Conservation (phyloP, 2,329 filamentous ascomycete genomes). For the Pezicula neosporulosa region DNA sequence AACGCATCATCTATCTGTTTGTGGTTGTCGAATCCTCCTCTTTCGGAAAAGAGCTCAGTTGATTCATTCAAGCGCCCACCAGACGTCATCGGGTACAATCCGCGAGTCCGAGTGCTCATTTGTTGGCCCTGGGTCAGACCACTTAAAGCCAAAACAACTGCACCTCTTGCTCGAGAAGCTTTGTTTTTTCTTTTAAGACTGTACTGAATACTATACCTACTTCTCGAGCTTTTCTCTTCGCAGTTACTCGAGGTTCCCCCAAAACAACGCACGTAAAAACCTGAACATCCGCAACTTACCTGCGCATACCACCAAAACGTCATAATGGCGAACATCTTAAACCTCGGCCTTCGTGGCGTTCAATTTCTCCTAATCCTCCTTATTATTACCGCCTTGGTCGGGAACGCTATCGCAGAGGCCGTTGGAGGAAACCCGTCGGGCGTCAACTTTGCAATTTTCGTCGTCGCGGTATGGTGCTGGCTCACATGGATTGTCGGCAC, state of each 20-base stretch:
- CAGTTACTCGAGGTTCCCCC: neutral
- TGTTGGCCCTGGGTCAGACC: neutral
- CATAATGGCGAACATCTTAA: conserved; percentile 12
- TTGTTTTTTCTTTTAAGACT: too few relatives aligned
- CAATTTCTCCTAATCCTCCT: conserved; percentile 27
- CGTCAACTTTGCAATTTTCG: conserved; percentile 61
- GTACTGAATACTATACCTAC: neutral
- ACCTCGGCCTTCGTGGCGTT: conserved; percentile 18
- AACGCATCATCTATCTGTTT: neutral
- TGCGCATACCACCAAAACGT: neutral
- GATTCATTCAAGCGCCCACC: too few relatives aligned
- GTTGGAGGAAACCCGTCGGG: conserved; percentile 60
- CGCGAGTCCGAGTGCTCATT: neutral
- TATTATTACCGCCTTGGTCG: conserved; percentile 25
- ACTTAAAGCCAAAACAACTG: neutral
- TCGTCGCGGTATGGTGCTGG: conserved; percentile 65
- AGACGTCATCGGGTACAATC: too few relatives aligned
- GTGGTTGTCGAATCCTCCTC: too few relatives aligned
- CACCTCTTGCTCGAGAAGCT: too few relatives aligned
- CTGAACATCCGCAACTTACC: neutral
- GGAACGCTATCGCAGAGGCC: conserved; percentile 42
- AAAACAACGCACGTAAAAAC: neutral
- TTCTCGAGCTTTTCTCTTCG: neutral
- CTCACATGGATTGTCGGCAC: conserved; percentile 62
- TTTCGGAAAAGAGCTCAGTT: too few relatives aligned